A percentile compares a stretch with the other conserved stretches of the same genome.
These are phyloP conservation scores for Entoloma clypeatum DNA, from an alignment of 1,284 basidiomycete species.

Conservation along the genomic window DNA sequence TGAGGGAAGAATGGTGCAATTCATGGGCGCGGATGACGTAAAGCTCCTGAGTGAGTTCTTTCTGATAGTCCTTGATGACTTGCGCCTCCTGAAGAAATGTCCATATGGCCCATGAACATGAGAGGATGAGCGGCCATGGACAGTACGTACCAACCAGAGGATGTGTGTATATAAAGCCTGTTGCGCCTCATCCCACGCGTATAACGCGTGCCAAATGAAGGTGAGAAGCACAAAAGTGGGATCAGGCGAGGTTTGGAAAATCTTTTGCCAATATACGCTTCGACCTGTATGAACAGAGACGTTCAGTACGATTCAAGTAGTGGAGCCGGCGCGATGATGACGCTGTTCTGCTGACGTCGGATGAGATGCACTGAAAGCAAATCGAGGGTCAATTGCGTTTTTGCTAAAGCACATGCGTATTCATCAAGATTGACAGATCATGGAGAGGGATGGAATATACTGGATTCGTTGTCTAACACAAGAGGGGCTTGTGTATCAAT, in stretches of 20 bases:
- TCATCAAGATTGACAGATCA: neutral
- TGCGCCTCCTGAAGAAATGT: constrained; percentile 32
- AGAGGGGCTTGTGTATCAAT: constrained; percentile 53
- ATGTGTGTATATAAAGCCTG: constrained; percentile 42
- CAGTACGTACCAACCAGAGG: constrained; percentile 32
- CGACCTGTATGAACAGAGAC: constrained; percentile 22
- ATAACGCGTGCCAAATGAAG: constrained; percentile 50
- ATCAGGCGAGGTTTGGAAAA: constrained; percentile 39
- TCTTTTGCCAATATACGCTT: constrained; percentile 49
- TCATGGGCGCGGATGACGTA: constrained; percentile 46
- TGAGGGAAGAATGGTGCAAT: constrained; percentile 41
- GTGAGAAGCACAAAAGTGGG: constrained; percentile 46
- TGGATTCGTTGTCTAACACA: constrained; percentile 35
- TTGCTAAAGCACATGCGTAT: constrained; percentile 13
- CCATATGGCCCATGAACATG: neutral
- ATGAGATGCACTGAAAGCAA: constrained; percentile 41
- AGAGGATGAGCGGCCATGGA: neutral
- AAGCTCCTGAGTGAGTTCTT: constrained; percentile 38
- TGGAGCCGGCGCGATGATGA: constrained; percentile 46
- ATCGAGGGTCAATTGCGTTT: constrained; percentile 28
- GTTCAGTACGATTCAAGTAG: constrained; percentile 12
- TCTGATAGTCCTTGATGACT: constrained; percentile 30
- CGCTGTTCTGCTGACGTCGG: constrained; percentile 35
- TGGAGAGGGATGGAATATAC: constrained; percentile 19
- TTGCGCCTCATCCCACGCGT: constrained; percentile 51